Evolutionary conservation across 345 rosid genomes (phyloP).

Genomic region (Eutrema heterophyllum): DNA sequence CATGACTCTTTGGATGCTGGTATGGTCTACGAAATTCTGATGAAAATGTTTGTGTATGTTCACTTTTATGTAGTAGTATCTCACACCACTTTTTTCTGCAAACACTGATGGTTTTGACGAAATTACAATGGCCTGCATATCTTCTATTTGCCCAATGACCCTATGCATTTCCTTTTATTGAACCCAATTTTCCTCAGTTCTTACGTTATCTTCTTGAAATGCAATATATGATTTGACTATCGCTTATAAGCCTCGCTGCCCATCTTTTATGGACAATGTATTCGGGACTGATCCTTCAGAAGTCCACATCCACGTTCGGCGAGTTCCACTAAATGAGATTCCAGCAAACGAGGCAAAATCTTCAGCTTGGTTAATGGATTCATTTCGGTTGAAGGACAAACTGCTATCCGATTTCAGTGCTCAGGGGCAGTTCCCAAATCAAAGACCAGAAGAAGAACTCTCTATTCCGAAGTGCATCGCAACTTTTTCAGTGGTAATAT

Average conservation of each 20-base stretch:
- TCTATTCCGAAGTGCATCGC: no score
- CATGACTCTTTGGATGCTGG: constrained; percentile 68
- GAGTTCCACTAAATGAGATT: constrained; percentile 42
- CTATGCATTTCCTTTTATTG: background rate
- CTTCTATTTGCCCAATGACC: background rate
- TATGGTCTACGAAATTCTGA: constrained; percentile 8
- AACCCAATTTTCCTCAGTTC: background rate
- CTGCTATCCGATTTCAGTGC: constrained; percentile 54
- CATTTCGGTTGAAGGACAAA: constrained; percentile 58
- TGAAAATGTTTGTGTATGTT: background rate
- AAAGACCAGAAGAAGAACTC: no score
- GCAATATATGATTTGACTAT: constrained; percentile 81
- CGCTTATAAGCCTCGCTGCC: constrained; percentile 63
- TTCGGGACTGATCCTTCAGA: constrained; percentile 79
- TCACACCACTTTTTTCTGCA: background rate
- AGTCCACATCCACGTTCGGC: constrained; percentile 71
- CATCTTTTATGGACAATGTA: constrained; percentile 73
- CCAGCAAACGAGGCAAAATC: constrained; percentile 45
- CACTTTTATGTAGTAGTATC: background rate
- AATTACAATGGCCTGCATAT: background rate
- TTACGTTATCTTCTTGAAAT: constrained; percentile 12
- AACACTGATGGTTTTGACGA: background rate
- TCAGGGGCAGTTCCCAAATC: constrained; percentile 53
- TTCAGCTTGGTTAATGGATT: constrained; percentile 54
- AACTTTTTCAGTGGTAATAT: no score